Percentiles rank a stretch among this genome's conserved stretches.
These are phyloP conservation scores for Kalaharituber pfeilii DNA, from an alignment of 2,329 filamentous ascomycete genomes.

Conservation along the genomic window DNA sequence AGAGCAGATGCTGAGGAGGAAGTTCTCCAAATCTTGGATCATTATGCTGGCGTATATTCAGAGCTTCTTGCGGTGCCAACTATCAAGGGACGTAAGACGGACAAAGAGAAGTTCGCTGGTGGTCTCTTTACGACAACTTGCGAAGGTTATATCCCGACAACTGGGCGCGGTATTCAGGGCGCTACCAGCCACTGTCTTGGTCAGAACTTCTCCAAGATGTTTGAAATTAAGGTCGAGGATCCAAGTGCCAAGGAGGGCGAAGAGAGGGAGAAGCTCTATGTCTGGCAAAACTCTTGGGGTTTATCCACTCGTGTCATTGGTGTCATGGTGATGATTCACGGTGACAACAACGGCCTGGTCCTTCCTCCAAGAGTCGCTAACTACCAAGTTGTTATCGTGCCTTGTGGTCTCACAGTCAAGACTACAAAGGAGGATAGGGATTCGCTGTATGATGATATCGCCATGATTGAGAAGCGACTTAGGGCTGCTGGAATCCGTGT, in stretches of 20 bases:
- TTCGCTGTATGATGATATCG: conserved; percentile 57
- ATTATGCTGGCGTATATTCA: conserved; percentile 84
- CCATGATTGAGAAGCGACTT: conserved; percentile 51
- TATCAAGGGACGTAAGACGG: conserved; percentile 83
- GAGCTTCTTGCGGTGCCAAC: conserved; percentile 87
- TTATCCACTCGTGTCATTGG: conserved; percentile 92
- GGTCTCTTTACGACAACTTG: conserved; percentile 93
- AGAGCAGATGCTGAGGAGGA: conserved; percentile 66
- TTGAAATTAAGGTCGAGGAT: conserved; percentile 92
- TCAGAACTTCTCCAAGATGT: conserved; percentile 99
- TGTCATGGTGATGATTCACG: conserved; percentile 97
- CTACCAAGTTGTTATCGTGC: conserved; percentile 70
- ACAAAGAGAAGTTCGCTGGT: conserved; percentile 95
- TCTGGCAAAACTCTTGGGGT: conserved; percentile 99
- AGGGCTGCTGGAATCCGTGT: conserved; percentile 57
- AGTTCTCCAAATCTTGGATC: conserved; percentile 80
- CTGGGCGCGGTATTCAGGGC: conserved; percentile 90
- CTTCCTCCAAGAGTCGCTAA: conserved; percentile 81
- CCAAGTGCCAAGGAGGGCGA: conserved; percentile 47
- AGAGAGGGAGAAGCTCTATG: conserved; percentile 62
- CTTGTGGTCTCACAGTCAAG: conserved; percentile 83
- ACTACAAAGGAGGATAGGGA: conserved; percentile 62
- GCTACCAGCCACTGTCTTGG: conserved; percentile 87
- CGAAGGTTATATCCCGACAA: conserved; percentile 90
- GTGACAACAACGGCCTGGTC: conserved; percentile 87